Evolutionary conservation across 257 asterid genomes (phyloP).

Genomic region (Gardenia jasminoides): DNA sequence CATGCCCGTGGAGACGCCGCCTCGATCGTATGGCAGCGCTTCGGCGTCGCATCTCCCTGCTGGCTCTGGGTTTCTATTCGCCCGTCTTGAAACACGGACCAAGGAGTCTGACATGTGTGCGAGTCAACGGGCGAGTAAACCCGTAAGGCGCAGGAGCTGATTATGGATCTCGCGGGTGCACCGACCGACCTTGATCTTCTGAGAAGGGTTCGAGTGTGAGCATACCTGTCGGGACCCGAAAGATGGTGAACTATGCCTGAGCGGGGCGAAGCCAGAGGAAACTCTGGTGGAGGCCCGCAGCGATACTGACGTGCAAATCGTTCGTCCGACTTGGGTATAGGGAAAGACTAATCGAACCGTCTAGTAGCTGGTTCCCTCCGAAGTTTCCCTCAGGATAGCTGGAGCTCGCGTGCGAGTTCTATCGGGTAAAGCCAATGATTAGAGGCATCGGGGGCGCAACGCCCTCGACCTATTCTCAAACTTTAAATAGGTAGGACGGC

Average conservation of each 20-base stretch:
- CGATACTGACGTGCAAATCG: conserved; percentile 71
- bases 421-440: too few species aligned
- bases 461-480: too few species aligned
- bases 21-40: too few species aligned
- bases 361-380: conserved; percentile 51
- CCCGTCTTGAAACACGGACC: conserved; percentile 24
- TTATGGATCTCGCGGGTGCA: conserved; percentile 27
- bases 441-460: too few species aligned
- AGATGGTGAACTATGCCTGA: conserved; percentile 78
- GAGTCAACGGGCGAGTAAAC: conserved; percentile 26
- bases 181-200: conserved; percentile 31
- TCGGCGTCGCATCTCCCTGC: too few species aligned
- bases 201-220: conserved; percentile 43
- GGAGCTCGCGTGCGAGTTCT: too few species aligned
- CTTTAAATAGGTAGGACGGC: too few species aligned
- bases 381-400: conserved; percentile 41
- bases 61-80: too few species aligned
- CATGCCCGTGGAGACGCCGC: too few species aligned
- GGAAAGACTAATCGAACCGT: conserved; percentile 56
- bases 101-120: conserved; percentile 26
- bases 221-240: conserved; percentile 56
- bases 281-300: conserved; percentile 82
- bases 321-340: conserved; percentile 67
- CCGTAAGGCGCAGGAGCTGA: conserved; percentile 24
- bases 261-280: conserved; percentile 78